Percentiles rank a stretch among this genome's conserved stretches.
Conservation (phyloP, 768 basidiomycete species). For the Tremella yokohamensis region DNA sequence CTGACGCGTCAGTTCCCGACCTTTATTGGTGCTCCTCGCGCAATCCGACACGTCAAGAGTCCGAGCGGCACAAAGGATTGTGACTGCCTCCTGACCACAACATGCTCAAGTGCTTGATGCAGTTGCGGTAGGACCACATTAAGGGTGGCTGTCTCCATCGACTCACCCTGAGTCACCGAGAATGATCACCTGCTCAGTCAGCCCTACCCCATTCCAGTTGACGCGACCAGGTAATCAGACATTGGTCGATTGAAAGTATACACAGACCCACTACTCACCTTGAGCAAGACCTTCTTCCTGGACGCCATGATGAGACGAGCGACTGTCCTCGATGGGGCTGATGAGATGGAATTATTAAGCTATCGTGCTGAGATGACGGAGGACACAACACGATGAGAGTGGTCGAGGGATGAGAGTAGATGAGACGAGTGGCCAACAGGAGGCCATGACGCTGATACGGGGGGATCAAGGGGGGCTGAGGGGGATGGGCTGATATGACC, state of each 20-base stretch:
- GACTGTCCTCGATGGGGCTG: slow-evolving; percentile 36
- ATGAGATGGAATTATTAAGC: slow-evolving; percentile 34
- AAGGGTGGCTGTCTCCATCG: background rate
- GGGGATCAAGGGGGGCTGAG: background rate
- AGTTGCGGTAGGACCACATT: slow-evolving; percentile 1
- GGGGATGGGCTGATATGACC: background rate
- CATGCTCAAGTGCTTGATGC: background rate
- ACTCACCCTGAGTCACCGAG: slow-evolving; percentile 68
- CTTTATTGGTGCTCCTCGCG: background rate
- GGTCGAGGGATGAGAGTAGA: background rate
- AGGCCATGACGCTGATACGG: background rate
- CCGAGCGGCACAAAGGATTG: background rate
- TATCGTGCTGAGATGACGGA: background rate
- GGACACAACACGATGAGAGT: background rate
- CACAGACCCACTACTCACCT: slow-evolving; percentile 46
- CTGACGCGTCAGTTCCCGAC: slow-evolving; percentile 53
- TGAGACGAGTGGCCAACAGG: slow-evolving; percentile 1
- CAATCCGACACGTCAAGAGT: background rate
- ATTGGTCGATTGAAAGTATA: background rate
- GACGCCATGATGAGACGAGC: slow-evolving; percentile 59
- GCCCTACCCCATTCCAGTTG: no score
- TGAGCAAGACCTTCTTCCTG: slow-evolving; percentile 55
- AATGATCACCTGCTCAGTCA: slow-evolving; percentile 77
- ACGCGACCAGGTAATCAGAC: no score
- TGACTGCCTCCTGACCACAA: background rate